Conservation (phyloP, 176 grass and related monocot genomes). For the Triticum urartu region DNA sequence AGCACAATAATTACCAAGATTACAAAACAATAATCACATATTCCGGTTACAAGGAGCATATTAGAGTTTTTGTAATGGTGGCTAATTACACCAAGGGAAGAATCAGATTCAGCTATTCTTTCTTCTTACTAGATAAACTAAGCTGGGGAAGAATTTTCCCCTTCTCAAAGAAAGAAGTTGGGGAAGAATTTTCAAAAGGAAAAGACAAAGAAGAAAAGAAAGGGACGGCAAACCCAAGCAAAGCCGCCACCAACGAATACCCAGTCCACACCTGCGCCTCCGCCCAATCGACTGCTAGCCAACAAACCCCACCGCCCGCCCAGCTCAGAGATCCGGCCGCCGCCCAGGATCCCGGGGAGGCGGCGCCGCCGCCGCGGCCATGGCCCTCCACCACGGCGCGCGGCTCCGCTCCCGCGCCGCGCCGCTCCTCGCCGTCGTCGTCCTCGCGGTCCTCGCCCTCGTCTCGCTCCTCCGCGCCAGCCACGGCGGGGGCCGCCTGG, state of each 20-base stretch:
- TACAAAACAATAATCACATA: no score
- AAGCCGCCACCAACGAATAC: conserved; percentile 10
- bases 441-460: conserved; percentile 57
- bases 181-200: background rate
- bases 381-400: conserved; percentile 28
- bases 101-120: background rate
- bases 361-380: conserved; percentile 9
- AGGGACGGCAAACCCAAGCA: background rate
- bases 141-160: no score
- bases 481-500: conserved; percentile 8
- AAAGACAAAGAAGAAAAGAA: background rate
- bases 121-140: no score
- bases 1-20: no score
- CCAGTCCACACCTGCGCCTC: background rate
- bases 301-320: conserved; percentile 28
- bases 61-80: background rate
- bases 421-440: conserved; percentile 39
- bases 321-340: conserved; percentile 39
- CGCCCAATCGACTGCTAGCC: conserved; percentile 10
- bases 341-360: conserved; percentile 14
- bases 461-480: conserved; percentile 54
- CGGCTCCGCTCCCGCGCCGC: conserved; percentile 47
- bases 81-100: no score
- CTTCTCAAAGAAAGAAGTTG: no score
- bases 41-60: background rate